Evolutionary conservation across 208 protist species (phyloP), one percentile per base, ranked within the genome.

Genomic region (Crithidia thermophila): DNA sequence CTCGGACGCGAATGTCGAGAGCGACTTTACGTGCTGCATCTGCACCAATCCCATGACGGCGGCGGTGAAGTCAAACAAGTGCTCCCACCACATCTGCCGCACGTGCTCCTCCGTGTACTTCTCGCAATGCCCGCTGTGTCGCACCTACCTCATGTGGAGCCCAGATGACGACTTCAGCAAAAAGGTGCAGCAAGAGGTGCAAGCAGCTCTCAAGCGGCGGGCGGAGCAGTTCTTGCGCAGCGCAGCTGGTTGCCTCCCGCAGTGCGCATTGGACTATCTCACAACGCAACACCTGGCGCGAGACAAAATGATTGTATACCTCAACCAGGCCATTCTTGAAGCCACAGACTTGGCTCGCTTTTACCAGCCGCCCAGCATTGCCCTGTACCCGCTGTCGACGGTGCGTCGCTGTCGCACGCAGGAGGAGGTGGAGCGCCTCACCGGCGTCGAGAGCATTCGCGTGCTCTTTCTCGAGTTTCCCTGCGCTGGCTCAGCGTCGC

Each of bases 11-110:
- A 28, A 2, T 20, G 46, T 66, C 43, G 30, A 33, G 18, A 23
- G 11, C 46, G 60, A 66, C 60, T 53, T 56, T 34, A 31, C 10
- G 10, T 66, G 60, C 34, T 66, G 60, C 27, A 66, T 66, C 60
- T 66, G 60, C 47, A 30, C 36, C 0, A 66, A 66, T 21, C 47
- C 47, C 0, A 66, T 66, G 60, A 37, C 28, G 10, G 33, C 23
- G 20, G 60, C 60, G 3, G 60, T 66, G 0, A 53, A 46, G 43
- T 66, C 47, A 1, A n/a, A 20, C 27, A 9, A 36, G 25, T 56
- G 60, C 42, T 16, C 43, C 2, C 60, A 66, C 45, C 47, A 34
- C 34, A 53, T 66, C 31, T 66, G 60, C 21, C 9, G 16, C 34
- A 46, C 43, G 0, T 56, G 60, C 36, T 40, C 60, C 13, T 20